Conservation (phyloP, 1,284 basidiomycete species). For the Pseudozyma pruni region DNA sequence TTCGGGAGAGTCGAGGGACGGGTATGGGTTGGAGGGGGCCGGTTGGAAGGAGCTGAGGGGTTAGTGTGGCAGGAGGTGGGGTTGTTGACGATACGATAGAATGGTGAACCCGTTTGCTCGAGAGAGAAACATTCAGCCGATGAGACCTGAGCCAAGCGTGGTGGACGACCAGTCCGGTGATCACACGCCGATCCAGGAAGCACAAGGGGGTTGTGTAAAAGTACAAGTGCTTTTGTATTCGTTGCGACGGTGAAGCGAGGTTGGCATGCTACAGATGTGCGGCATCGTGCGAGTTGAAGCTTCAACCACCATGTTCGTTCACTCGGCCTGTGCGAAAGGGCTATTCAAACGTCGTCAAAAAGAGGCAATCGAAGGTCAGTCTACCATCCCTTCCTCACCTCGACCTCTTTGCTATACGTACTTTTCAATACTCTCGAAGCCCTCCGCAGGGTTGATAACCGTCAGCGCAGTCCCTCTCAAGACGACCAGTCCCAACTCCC, state of each 20-base stretch:
- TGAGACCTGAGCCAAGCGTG: too few relatives aligned
- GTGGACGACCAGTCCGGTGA: too few relatives aligned
- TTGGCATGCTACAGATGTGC: not conserved
- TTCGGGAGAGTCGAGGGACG: conserved; percentile 35
- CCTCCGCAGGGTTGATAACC: conserved; percentile 66
- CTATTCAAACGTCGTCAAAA: conserved; percentile 17
- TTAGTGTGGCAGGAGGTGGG: too few relatives aligned
- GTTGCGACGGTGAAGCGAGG: not conserved
- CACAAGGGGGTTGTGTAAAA: not conserved
- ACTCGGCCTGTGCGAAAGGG: conserved; percentile 55
- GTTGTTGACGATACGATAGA: too few relatives aligned
- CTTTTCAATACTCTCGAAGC: conserved; percentile 67
- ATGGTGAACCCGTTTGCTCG: too few relatives aligned
- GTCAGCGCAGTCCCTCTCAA: conserved; percentile 64
- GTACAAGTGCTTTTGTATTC: conserved; percentile 10
- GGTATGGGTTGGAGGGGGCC: conserved; percentile 13
- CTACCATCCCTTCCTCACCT: not conserved
- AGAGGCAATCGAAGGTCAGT: not conserved
- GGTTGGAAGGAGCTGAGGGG: conserved; percentile 40
- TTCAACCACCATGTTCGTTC: not conserved
- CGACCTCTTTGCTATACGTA: conserved; percentile 22
- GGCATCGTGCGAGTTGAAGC: too few relatives aligned
- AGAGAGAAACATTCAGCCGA: too few relatives aligned
- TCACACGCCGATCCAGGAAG: too few relatives aligned
- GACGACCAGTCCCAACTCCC: conserved; percentile 62